Conservation (phyloP, 257 asterid genomes). For the Coffea canephora region DNA sequence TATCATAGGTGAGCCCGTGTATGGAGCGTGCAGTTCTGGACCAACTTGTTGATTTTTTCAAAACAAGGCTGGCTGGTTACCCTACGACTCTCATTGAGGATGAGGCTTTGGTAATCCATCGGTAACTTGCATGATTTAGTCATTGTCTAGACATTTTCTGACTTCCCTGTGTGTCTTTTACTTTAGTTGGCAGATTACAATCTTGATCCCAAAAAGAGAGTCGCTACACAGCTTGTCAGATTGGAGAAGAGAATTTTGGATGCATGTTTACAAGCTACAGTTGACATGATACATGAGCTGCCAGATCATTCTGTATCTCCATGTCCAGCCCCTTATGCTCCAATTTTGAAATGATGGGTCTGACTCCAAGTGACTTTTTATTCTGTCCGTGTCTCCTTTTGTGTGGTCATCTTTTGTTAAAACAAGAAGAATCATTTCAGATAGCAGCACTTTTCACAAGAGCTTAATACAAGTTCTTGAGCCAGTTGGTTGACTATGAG, state of each 20-base stretch:
- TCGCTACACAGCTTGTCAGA: slow-evolving; percentile 87
- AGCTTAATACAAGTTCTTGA: not conserved
- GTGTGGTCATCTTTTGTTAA: not conserved
- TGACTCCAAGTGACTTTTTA: slow-evolving; percentile 12
- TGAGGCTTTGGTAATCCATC: slow-evolving; percentile 63
- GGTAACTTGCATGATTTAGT: not conserved
- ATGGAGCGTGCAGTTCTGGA: slow-evolving; percentile 93
- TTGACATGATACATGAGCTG: slow-evolving; percentile 69
- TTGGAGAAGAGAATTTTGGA: slow-evolving; percentile 77
- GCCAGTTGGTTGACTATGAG: slow-evolving; percentile 9
- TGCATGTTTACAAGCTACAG: slow-evolving; percentile 73
- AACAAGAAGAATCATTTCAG: slow-evolving; percentile 2
- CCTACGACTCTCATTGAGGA: slow-evolving; percentile 83
- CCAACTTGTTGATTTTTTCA: slow-evolving; percentile 79
- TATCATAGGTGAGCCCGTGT: slow-evolving; percentile 77
- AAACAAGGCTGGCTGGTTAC: slow-evolving; percentile 65
- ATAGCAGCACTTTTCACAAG: not conserved
- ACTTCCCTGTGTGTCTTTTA: slow-evolving; percentile 11
- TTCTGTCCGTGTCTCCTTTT: slow-evolving; percentile 3
- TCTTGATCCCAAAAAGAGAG: slow-evolving; percentile 74
- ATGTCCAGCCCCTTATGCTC: slow-evolving; percentile 92
- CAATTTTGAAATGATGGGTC: slow-evolving; percentile 62
- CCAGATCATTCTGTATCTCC: slow-evolving; percentile 86
- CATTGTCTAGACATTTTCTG: not conserved
- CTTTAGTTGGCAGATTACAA: slow-evolving; percentile 62